A percentile compares a stretch with the other conserved stretches of the same genome.
Conservation (phyloP, 1,139 yeast species). For the Lodderomyces pseudojiufengensis region DNA sequence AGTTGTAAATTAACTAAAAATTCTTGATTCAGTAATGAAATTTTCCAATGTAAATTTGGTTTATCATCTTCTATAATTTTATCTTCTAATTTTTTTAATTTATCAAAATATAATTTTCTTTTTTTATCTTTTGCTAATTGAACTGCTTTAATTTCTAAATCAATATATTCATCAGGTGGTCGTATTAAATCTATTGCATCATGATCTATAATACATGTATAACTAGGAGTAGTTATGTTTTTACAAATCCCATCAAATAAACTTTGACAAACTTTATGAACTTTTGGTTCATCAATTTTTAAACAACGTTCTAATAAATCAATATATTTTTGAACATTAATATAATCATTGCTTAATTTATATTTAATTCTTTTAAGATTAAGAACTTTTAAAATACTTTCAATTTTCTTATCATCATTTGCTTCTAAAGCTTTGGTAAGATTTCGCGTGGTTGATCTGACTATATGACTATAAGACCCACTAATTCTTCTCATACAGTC, state of each 20-base stretch:
- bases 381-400: slow-evolving; percentile 64
- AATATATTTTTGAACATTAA: slow-evolving; percentile 45
- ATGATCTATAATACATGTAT: slow-evolving; percentile 52
- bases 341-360: slow-evolving; percentile 56
- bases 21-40: slow-evolving; percentile 51
- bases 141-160: slow-evolving; percentile 53
- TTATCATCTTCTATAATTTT: slow-evolving; percentile 37
- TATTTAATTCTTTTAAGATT: slow-evolving; percentile 49
- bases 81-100: slow-evolving; percentile 42
- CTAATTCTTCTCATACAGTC: slow-evolving; percentile 71
- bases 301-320: slow-evolving; percentile 55
- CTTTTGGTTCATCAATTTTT: slow-evolving; percentile 54
- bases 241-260: slow-evolving; percentile 46
- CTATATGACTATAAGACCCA: slow-evolving; percentile 59
- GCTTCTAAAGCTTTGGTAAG: slow-evolving; percentile 51
- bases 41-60: slow-evolving; percentile 61
- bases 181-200: slow-evolving; percentile 47
- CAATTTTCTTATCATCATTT: slow-evolving; percentile 53
- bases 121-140: slow-evolving; percentile 57
- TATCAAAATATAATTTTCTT: slow-evolving; percentile 38
- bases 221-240: slow-evolving; percentile 54
- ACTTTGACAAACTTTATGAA: slow-evolving; percentile 48
- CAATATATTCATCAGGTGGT: slow-evolving; percentile 61
- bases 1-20: slow-evolving; percentile 54
- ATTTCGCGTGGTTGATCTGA: slow-evolving; percentile 47